Evolutionary conservation across 805 yeast genomes (phyloP).

Genomic region (Metschnikowia anglica): DNA sequence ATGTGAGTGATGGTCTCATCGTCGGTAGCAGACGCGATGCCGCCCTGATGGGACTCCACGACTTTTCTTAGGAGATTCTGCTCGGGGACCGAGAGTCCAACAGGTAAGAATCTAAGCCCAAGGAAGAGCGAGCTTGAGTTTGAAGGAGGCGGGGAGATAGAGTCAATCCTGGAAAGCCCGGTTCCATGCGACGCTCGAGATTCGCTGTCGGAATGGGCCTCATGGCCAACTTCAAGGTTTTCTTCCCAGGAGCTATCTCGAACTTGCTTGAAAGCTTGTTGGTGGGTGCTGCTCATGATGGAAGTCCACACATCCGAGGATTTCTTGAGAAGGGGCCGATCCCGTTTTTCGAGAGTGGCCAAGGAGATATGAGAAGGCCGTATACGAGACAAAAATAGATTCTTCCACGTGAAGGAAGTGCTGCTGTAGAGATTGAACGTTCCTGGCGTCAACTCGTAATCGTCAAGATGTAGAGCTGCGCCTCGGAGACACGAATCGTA

Average conservation of each 20-base stretch:
- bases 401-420: conserved; percentile 42
- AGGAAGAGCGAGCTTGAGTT: conserved; percentile 34
- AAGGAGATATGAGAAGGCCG: not conserved
- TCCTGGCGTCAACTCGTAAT: conserved; percentile 34
- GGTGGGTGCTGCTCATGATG: conserved; percentile 34
- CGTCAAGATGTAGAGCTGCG: conserved; percentile 40
- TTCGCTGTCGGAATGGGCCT: not conserved
- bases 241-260: conserved; percentile 31
- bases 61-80: conserved; percentile 38
- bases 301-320: conserved; percentile 44
- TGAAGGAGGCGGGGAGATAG: conserved; percentile 3
- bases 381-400: conserved; percentile 16
- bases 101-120: conserved; percentile 42
- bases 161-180: not conserved
- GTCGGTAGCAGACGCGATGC: conserved; percentile 17
- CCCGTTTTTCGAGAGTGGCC: conserved; percentile 9
- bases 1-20: conserved; percentile 33
- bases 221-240: conserved; percentile 3
- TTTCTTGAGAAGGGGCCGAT: conserved; percentile 19
- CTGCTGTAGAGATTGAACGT: conserved; percentile 17
- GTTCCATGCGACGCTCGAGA: too few species aligned
- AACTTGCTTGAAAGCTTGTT: conserved; percentile 13
- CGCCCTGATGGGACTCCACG: conserved; percentile 48
- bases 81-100: conserved; percentile 44
- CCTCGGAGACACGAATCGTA: conserved; percentile 46